Base-by-base conservation (phyloP, 352 stramenopile species). In the Elongisporangium senticosum region DNA sequence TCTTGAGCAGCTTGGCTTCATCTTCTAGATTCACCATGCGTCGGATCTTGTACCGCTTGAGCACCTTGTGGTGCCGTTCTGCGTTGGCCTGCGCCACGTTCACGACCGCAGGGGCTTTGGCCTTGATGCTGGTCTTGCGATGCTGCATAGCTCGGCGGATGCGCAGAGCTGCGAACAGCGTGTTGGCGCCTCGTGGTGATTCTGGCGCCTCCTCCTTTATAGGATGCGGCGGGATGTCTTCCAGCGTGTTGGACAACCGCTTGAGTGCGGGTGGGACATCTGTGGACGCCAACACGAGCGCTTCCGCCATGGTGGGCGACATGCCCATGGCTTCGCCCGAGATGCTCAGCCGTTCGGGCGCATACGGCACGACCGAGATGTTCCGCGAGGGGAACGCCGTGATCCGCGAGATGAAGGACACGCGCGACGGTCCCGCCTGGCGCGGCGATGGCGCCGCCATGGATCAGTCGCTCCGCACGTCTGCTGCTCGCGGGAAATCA, bases 31-130 rank as follows among this genome's bases (percentile, higher is more conserved):
- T 71, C 28, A 79, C 65, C 11, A 89, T 71, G 7, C 77, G 71
- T 0, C 83, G 81, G 58, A 93, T 89, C 62, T 86, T 91, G 61
- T 93, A 93, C 28, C 76, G 58, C 19, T 77, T 73, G 0, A 93
- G 63, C 49, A 93, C 83, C 21, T 91, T 91, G 49, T 80, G 75
- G 51, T 93, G 83, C 3, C 83, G 75, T 17, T 87, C 70, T 11
- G 84, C 55, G 49, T 83, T 90, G 4, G 64, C 78, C 40, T 87
- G 67, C 0, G 60, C 58, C 20, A 90, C 81, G 28, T 87, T 59
- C 4, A 65, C 47, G 13, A 69, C 19, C 20, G 10, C 24, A 21
- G 67, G 56, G 1, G 57, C 59, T 0, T 49, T 55, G 11, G 50
- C 53, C 13, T 62, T 64, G 0, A 68, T 55, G 11, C 56, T 63